Evolutionary conservation across 371 early-diverging fungal species (phyloP), one percentile per base, ranked within the genome.

Genomic region (Vairimorpha necatrix): DNA sequence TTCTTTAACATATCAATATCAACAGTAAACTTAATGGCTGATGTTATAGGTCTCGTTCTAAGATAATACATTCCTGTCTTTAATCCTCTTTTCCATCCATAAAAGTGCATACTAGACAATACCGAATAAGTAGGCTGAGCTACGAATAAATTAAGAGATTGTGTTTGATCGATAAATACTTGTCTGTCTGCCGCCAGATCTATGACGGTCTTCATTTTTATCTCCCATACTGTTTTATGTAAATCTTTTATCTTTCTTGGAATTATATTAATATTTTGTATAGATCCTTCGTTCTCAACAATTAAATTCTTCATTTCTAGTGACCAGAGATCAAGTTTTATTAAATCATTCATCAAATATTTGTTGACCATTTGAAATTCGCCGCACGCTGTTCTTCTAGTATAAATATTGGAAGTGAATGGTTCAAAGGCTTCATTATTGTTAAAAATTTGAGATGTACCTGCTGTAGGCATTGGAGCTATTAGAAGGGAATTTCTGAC

Each of bases 31-130:
- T 98, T 93, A 87, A 97, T 96, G 11, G 99, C 96, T 78, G 94
- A 94, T 16, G 89, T 92, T 14, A 95, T 93, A n/a, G 99, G 97
- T 46, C 93, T 89, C 4, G 96, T 91, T 68, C 99, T 90, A 58
- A 98, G 87, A 82, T 98, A 98, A 87, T 98, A 98, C 95, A 96
- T 94, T 77, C 98, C 99, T 9, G 99, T 98, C 89, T 98, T 98
- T 54, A 98, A 88, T 2, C 96, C 96, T 85, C 89, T 90, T 87
- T 91, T 91, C 94, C 95, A 96, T 16, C 94, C 97, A 85, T 96
- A 95, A 83, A 98, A 96, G 84, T 97, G 98, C 98, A 98, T 97
- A 30, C 90, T 90, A 0, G 96, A 95, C 71, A 96, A 86, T 80
- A 92, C 90, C 63, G 90, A 90, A 85, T 89, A 93, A 76, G 89